Evolutionary conservation across 192 early-diverging fungal genomes (phyloP), one percentile per base, ranked within the genome.

Genomic region (Podila epigama): DNA sequence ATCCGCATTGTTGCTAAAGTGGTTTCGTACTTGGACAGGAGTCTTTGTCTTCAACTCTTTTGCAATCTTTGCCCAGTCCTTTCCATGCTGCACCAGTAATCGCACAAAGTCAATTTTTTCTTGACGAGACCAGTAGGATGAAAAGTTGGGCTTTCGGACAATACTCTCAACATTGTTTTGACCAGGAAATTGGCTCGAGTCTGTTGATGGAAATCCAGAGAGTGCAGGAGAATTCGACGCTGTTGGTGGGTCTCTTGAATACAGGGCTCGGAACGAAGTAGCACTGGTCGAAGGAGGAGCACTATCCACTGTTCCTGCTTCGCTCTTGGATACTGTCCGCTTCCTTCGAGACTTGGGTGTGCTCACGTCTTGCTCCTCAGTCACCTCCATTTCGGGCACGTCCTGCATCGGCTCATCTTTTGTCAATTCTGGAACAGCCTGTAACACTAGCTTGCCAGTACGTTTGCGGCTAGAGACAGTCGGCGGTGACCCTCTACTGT

Each of bases 71-170:
- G 91, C 92, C 93, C 94, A 97, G 78, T 95, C 85, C 57, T 83
- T 80, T 18, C 96, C 96, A 62, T 89, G 80, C 0, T 79, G 60
- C 22, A 68, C 79, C 35, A 94, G 51, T 37, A 86, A 88, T 12
- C 88, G 82, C 40, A 84, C 53, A 62, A 97, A 97, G 34, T 90
- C 90, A 3, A 83, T 72, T 31, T 88, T 89, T 68, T 97, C 96
- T 22, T 86, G 85, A 8, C 88, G 84, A n/a, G 95, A 90, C 96
- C 96, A 97, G 63, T 95, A 95, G 1, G 96, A 96, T 28, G 91
- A 93, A 60, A 84, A 88, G 13, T 82, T 65, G 13, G 81, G 51
- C 15, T 73, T 64, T 10, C 66, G 66, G 4, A 35, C 35, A 20
- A 55, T 28, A 44, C 66, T 66, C 28, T 77, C 73, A 22, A 37